Conservation (phyloP, 345 rosid genomes). For the Limnanthes douglasii region DNA sequence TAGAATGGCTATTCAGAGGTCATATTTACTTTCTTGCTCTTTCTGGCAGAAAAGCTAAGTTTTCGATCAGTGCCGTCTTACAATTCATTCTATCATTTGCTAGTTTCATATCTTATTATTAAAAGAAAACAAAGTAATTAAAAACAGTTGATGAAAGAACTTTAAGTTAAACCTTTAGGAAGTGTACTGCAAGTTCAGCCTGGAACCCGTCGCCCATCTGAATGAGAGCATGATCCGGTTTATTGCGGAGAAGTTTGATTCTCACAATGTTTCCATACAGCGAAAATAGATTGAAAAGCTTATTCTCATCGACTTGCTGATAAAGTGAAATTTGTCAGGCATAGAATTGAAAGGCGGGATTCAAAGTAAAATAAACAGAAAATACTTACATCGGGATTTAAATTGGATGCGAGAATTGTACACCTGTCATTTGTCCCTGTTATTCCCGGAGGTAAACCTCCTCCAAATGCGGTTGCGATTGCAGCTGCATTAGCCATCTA, state of each 20-base stretch:
- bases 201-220: conserved; percentile 99
- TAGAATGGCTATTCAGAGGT: no score
- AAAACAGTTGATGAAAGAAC: no score
- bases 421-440: conserved; percentile 93
- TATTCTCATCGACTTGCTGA: conserved; percentile 85
- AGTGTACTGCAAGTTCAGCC: conserved; percentile 93
- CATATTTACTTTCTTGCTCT: no score
- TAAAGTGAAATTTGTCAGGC: conserved; percentile 9
- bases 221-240: conserved; percentile 96
- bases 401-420: conserved; percentile 76
- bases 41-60: no score
- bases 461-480: conserved; percentile 92
- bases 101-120: no score
- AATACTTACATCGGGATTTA: conserved; percentile 73
- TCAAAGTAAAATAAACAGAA: background rate
- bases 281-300: conserved; percentile 90
- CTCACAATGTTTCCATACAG: conserved; percentile 92
- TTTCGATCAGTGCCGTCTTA: no score
- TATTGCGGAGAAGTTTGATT: conserved; percentile 84
- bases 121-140: no score
- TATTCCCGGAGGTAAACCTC: conserved; percentile 92
- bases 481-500: conserved; percentile 91
- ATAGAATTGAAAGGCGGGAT: background rate
- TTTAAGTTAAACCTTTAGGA: conserved; percentile 64
- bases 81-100: no score